These are phyloP conservation scores for Wickerhamomyces subpelliculosus DNA, from an alignment of 805 yeast species.

Conservation along the genomic window DNA sequence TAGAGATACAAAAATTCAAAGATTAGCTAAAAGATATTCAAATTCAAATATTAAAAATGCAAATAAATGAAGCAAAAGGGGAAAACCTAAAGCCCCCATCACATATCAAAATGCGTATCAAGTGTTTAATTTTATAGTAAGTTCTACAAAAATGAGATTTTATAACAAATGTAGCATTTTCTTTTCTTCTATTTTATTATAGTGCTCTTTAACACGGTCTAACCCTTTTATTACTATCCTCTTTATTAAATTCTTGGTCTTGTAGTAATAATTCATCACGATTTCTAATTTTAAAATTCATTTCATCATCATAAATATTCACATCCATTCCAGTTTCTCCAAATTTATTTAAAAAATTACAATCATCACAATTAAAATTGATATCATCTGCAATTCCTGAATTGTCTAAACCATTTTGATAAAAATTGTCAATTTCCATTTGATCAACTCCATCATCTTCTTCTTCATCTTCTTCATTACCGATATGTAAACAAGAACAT, in stretches of 20 bases:
- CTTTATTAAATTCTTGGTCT: not conserved
- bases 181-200: too few species aligned
- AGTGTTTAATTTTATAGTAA: too few species aligned
- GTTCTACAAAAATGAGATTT: too few species aligned
- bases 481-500: conserved; percentile 21
- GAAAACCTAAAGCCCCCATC: too few species aligned
- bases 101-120: too few species aligned
- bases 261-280: not conserved
- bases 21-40: not conserved
- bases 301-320: not conserved
- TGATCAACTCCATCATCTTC: conserved; percentile 2
- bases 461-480: not conserved
- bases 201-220: too few species aligned
- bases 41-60: not conserved
- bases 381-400: not conserved
- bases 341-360: too few species aligned
- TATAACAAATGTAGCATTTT: too few species aligned
- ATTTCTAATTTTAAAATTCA: not conserved
- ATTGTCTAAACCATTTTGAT: conserved; percentile 8
- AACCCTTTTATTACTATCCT: not conserved
- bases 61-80: too few species aligned
- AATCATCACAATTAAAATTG: not conserved
- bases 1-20: conserved; percentile 3
- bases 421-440: conserved; percentile 4
- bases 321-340: not conserved